Percentiles rank a stretch among this genome's conserved stretches.
phyloP scores from a whole-genome alignment of 2,329 filamentous ascomycete genomes.

The Alternaria incomplexa region DNA sequence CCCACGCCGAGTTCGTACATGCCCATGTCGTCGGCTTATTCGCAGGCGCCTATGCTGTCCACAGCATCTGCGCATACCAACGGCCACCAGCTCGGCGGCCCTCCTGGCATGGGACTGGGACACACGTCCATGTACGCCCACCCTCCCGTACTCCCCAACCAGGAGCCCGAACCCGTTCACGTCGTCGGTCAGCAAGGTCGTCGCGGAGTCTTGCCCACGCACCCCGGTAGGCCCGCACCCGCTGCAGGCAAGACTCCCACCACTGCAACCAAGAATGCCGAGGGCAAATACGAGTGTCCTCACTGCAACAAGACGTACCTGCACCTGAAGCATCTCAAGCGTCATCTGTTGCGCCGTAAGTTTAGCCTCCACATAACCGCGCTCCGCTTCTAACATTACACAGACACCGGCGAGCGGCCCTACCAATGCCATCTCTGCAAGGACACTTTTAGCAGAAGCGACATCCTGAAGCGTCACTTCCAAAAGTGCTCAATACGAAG shows the following conservation, averaged over 20 bases:
- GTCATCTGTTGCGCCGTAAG: constrained; percentile 95
- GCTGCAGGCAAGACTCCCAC: constrained; percentile 80
- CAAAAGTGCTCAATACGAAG: constrained; percentile 97
- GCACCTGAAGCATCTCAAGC: constrained; percentile 96
- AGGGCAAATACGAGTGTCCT: constrained; percentile 97
- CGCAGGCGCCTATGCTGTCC: constrained; percentile 43
- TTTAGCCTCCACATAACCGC: constrained; percentile 38
- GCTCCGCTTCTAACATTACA: constrained; percentile 42
- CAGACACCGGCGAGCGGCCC: constrained; percentile 95
- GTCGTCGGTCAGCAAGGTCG: constrained; percentile 95
- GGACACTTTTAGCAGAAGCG: constrained; percentile 96
- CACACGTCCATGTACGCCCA: constrained; percentile 48
- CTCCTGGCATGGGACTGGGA: constrained; percentile 47
- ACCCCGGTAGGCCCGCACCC: constrained; percentile 82
- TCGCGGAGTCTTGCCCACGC: constrained; percentile 88
- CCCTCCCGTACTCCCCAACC: constrained; percentile 46
- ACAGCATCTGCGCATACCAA: constrained; percentile 44
- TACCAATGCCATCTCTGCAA: constrained; percentile 99
- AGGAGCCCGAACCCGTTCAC: constrained; percentile 73
- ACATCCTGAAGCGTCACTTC: constrained; percentile 98
- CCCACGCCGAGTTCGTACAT: constrained; percentile 46
- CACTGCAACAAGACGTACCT: constrained; percentile 99
- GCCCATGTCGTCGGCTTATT: constrained; percentile 43
- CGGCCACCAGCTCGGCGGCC: constrained; percentile 43
- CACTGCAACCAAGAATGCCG: constrained; percentile 92